Base-by-base conservation (phyloP, 305 asterid species). In the Fraxinus paxiana region DNA sequence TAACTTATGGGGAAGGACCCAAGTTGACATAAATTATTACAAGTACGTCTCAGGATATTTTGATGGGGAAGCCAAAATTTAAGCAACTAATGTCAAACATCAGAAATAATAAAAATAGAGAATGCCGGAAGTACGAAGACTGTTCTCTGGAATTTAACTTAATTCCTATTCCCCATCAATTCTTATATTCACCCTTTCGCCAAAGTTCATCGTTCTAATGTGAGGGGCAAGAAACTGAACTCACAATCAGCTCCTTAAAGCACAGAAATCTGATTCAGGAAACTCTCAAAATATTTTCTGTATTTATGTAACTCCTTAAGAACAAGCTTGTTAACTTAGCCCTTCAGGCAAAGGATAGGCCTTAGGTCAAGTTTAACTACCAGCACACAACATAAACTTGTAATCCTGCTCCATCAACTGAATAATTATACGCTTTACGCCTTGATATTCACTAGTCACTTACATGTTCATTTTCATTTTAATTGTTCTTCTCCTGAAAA, bases 31-130 rank as follows among this genome's bases (percentile, higher is more conserved):
- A 72, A 79, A 43, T 35, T 46, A 48, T 24, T 12, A 24, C 73
- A 65, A 13, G 56, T 46, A 46, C 56, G 4, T 28, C 7, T 65
- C 75, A 77, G 12, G 41, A 65, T 24, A 26, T 28, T 48, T 30
- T 13, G 65, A 22, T 76, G 69, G 12, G 26, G 65, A 37, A 77
- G 70, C 65, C 17, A 74, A 69, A 73, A 51, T 41, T 34, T 31
- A 73, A 78, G 76, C 73, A 78, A 75, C 80, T 51, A 56, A 71
- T 56, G 46, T 43, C 70, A 56, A 65, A 77, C 79, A 61, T 34
- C 73, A 63, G 37, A 73, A 63, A 34, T 37, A 48, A 61, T 24
- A 9, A 77, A 76, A 37, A 38, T 54, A 43, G 15, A 54, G 79
- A 2, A 31, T 4, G 30, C 33, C 26, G 38, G 13, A 9, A n/a